Conservation (phyloP, 23 red algal genomes). For the Gracilariopsis chorda region DNA sequence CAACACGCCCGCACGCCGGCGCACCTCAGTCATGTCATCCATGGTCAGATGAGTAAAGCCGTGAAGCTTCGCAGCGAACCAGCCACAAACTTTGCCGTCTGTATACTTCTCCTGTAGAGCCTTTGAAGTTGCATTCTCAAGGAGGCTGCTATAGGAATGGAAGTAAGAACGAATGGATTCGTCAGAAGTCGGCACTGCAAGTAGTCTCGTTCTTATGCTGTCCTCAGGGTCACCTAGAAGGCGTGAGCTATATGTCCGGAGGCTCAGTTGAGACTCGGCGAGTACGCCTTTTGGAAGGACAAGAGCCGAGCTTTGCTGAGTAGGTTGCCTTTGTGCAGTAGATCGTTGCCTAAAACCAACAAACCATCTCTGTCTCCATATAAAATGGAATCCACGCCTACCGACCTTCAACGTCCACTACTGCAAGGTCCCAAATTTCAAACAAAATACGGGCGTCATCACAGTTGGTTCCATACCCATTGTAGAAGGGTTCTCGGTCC, state of each 20-base stretch:
- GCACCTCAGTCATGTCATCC: slow-evolving; percentile 3
- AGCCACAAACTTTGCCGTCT: background rate
- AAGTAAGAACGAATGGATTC: background rate
- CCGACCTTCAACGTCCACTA: background rate
- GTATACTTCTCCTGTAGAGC: background rate
- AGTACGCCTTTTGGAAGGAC: background rate
- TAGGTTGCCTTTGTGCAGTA: slow-evolving; percentile 8
- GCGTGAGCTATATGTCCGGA: background rate
- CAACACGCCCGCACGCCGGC: background rate
- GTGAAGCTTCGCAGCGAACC: slow-evolving; percentile 18
- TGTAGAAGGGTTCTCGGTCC: background rate
- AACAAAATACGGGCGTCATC: background rate
- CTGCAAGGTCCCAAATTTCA: slow-evolving; percentile 14
- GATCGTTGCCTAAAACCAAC: background rate
- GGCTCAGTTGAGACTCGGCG: background rate
- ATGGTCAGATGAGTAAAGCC: background rate
- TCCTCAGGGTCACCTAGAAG: background rate
- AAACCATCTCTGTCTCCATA: background rate
- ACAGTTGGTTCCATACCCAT: slow-evolving; percentile 17
- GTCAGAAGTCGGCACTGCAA: background rate
- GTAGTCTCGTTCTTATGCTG: background rate
- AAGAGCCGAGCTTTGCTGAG: background rate
- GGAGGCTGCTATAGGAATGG: background rate
- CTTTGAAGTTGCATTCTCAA: background rate
- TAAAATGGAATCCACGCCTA: slow-evolving; percentile 1